phyloP scores from a whole-genome alignment of 345 rosid genomes.

The Psidium guajava region DNA sequence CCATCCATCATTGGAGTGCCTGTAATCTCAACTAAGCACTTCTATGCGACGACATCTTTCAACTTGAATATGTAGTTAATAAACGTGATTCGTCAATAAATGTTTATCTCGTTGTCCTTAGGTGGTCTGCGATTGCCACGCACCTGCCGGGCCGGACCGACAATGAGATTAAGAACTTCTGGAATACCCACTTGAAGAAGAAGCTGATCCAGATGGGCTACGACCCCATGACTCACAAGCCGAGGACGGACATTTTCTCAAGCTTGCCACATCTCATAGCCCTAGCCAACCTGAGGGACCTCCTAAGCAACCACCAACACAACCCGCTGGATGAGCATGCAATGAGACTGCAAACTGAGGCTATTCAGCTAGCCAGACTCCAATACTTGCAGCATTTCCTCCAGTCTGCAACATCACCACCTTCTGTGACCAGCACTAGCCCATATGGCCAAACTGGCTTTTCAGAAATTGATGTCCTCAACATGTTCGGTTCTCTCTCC shows the following conservation, averaged over 20 bases:
- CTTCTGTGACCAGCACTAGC: background rate
- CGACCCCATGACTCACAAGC: slow-evolving; percentile 76
- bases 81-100: background rate
- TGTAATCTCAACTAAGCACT: background rate
- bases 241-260: slow-evolving; percentile 52
- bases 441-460: background rate
- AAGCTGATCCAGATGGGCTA: slow-evolving; percentile 67
- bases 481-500: background rate
- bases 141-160: slow-evolving; percentile 8
- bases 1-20: background rate
- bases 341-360: slow-evolving; percentile 41
- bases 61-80: background rate
- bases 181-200: slow-evolving; percentile 9
- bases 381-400: slow-evolving; percentile 34
- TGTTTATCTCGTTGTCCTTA: background rate
- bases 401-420: background rate
- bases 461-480: background rate
- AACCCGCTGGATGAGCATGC: slow-evolving; percentile 35
- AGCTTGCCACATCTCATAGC: slow-evolving; percentile 50
- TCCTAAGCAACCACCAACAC: slow-evolving; percentile 12
- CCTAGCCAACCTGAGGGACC: slow-evolving; percentile 36
- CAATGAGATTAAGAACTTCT: slow-evolving; percentile 9
- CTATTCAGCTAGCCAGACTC: slow-evolving; percentile 35
- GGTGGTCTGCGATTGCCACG: slow-evolving; percentile 6
- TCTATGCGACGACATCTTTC: background rate